Percentiles rank a stretch among this genome's conserved stretches.
Conservation (phyloP, 805 yeast species). For the Metschnikowia aberdeeniae region DNA sequence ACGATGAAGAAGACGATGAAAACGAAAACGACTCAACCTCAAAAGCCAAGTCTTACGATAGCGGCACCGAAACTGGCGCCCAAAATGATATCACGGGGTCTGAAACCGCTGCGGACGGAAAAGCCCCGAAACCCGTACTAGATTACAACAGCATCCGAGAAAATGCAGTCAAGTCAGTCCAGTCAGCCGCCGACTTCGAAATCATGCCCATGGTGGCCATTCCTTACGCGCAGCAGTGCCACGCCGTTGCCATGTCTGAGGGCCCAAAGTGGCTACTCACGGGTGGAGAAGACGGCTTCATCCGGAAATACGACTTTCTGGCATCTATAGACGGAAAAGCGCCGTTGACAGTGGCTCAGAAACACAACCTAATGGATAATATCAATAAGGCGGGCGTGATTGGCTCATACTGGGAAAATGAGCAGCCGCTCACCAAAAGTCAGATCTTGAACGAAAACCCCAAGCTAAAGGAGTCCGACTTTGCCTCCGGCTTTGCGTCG, state of each 20-base stretch:
- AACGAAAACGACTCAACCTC: conserved; percentile 21
- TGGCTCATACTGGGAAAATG: conserved; percentile 91
- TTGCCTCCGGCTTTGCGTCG: conserved; percentile 32
- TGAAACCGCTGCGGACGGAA: conserved; percentile 1
- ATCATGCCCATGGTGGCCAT: conserved; percentile 84
- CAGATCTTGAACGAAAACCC: conserved; percentile 37
- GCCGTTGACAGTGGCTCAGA: conserved; percentile 86
- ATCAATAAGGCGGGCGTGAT: conserved; percentile 81
- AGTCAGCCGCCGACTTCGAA: conserved; percentile 54
- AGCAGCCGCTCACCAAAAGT: conserved; percentile 64
- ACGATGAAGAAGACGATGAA: conserved; percentile 19
- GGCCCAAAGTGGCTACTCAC: conserved; percentile 86
- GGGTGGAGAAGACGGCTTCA: conserved; percentile 95
- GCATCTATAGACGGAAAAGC: conserved; percentile 82
- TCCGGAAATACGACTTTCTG: conserved; percentile 82
- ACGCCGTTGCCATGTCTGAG: conserved; percentile 68
- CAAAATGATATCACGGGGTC: conserved; percentile 2
- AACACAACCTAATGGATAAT: conserved; percentile 83
- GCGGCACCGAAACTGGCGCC: neutral
- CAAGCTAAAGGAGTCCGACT: conserved; percentile 34
- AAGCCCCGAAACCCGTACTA: neutral
- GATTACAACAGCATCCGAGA: conserved; percentile 13
- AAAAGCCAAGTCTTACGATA: conserved; percentile 4
- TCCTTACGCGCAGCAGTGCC: conserved; percentile 75
- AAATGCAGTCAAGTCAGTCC: conserved; percentile 41